Percentiles rank a stretch among this genome's conserved stretches.
These are phyloP conservation scores for Podosphaera xanthii DNA, from an alignment of 2,329 filamentous ascomycete genomes.

Conservation along the genomic window DNA sequence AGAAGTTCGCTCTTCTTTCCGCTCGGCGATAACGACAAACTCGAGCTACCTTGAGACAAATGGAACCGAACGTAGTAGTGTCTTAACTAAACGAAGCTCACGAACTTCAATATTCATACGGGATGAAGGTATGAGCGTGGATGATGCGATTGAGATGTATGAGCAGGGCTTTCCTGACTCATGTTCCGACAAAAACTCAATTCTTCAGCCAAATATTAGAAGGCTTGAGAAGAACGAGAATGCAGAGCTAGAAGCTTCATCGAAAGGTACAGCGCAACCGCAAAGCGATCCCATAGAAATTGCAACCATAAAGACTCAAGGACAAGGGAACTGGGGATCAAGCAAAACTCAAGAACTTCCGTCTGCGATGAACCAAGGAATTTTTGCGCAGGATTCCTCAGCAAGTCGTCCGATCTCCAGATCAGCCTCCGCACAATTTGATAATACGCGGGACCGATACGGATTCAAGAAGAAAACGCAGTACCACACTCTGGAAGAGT, in stretches of 20 bases:
- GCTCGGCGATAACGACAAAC: constrained; percentile 34
- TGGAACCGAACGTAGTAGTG: constrained; percentile 60
- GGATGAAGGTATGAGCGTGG: constrained; percentile 35
- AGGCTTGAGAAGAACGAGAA: constrained; percentile 9
- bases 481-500: constrained; percentile 52
- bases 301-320: neutral
- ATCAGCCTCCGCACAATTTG: constrained; percentile 5
- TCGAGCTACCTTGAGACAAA: constrained; percentile 36
- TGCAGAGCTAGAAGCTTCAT: neutral
- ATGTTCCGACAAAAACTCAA: constrained; percentile 20
- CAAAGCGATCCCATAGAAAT: neutral
- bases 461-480: constrained; percentile 79
- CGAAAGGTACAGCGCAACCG: neutral
- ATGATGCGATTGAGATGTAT: constrained; percentile 50
- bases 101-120: constrained; percentile 33
- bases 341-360: neutral
- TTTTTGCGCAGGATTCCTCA: constrained; percentile 5
- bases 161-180: constrained; percentile 36
- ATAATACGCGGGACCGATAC: constrained; percentile 46
- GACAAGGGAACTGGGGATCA: neutral
- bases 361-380: constrained; percentile 3
- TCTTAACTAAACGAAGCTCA: constrained; percentile 59
- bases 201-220: constrained; percentile 7
- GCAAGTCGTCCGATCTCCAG: constrained; percentile 5
- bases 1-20: constrained; percentile 31